Percentiles rank a stretch among this genome's conserved stretches.
Evolutionary conservation across 1,284 basidiomycete genomes (phyloP).

Genomic region (Apiotrichum montevideense): DNA sequence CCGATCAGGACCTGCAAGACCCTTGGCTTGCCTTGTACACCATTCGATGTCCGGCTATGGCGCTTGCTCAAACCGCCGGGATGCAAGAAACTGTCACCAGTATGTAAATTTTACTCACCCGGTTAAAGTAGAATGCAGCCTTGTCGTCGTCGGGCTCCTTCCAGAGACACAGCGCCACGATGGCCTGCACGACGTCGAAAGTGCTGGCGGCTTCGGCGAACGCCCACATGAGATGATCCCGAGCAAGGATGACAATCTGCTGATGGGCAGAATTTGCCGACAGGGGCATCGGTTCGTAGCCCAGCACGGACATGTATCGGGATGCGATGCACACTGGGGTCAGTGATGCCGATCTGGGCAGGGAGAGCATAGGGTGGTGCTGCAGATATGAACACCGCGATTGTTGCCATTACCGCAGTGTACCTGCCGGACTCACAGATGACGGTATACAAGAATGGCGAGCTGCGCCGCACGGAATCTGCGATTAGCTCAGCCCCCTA

Average conservation of each 20-base stretch:
- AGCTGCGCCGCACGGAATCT: conserved; percentile 27
- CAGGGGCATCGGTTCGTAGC: conserved; percentile 17
- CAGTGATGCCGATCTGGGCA: no score
- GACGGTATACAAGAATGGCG: conserved; percentile 32
- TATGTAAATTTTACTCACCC: conserved; percentile 15
- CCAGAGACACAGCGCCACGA: conserved; percentile 26
- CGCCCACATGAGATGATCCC: conserved; percentile 31
- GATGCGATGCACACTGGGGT: conserved; percentile 27
- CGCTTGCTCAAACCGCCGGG: no score
- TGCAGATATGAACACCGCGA: no score
- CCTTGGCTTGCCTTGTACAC: no score
- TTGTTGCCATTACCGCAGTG: no score
- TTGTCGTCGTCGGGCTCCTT: conserved; percentile 41
- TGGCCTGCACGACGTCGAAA: conserved; percentile 30
- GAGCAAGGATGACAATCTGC: conserved; percentile 29
- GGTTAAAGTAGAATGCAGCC: conserved; percentile 32
- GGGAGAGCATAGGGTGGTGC: no score
- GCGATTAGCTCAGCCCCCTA: background rate
- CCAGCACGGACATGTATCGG: conserved; percentile 21
- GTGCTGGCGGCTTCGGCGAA: conserved; percentile 29
- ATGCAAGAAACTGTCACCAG: no score
- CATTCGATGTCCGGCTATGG: no score
- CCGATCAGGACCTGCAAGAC: no score
- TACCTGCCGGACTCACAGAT: conserved; percentile 19
- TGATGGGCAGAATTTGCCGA: conserved; percentile 29